These are phyloP conservation scores for Podaxis sp. DNA, from an alignment of 768 basidiomycete species.

Conservation along the genomic window DNA sequence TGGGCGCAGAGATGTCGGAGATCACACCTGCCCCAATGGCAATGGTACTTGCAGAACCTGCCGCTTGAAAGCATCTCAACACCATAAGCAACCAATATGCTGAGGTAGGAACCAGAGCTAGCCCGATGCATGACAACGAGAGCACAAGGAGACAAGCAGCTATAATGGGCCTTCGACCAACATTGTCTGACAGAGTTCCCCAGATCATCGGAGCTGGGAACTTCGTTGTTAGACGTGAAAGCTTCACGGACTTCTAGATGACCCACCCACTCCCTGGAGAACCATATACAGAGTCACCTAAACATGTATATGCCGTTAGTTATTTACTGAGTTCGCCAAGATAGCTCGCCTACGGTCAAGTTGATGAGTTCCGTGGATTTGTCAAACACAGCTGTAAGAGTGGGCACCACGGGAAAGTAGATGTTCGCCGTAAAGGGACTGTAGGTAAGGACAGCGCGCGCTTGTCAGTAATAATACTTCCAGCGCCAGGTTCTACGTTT, in stretches of 20 bases:
- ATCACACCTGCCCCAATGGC: slow-evolving; percentile 79
- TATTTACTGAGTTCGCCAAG: too few species aligned
- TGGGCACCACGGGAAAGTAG: slow-evolving; percentile 79
- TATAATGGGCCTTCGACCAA: slow-evolving; percentile 64
- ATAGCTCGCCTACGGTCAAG: slow-evolving; percentile 50
- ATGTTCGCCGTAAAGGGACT: slow-evolving; percentile 76
- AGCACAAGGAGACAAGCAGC: slow-evolving; percentile 63
- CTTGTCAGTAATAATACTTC: not conserved
- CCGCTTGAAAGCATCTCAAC: slow-evolving; percentile 76
- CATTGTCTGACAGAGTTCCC: slow-evolving; percentile 67
- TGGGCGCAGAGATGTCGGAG: slow-evolving; percentile 70
- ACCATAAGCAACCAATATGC: slow-evolving; percentile 80
- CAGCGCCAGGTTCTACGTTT: not conserved
- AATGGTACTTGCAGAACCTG: slow-evolving; percentile 77
- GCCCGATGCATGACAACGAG: slow-evolving; percentile 61
- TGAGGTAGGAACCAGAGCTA: slow-evolving; percentile 46
- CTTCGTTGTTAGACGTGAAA: slow-evolving; percentile 1
- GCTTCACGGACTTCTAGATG: not conserved
- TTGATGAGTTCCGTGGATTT: slow-evolving; percentile 73
- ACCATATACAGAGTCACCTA: slow-evolving; percentile 72
- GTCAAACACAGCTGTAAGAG: slow-evolving; percentile 58
- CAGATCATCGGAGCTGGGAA: slow-evolving; percentile 60
- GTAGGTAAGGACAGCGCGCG: not conserved
- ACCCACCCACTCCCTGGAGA: slow-evolving; percentile 61
- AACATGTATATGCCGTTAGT: not conserved